A percentile compares a stretch with the other conserved stretches of the same genome.
These are phyloP conservation scores for Fusarium sp. DNA, from an alignment of 2,329 filamentous ascomycete genomes.

Conservation along the genomic window DNA sequence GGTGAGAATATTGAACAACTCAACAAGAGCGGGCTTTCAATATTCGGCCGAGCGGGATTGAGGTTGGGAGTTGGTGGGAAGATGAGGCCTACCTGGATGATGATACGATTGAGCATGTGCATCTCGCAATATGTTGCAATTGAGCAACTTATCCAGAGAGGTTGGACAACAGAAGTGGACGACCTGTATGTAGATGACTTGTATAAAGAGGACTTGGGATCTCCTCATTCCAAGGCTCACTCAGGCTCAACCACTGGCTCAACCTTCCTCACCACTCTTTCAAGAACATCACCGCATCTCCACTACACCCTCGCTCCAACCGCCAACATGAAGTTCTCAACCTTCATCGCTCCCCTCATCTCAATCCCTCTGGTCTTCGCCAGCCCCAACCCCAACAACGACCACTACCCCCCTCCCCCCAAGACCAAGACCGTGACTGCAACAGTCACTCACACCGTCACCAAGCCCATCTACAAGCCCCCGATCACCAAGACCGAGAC, in stretches of 20 bases:
- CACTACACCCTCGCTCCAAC: constrained; percentile 3
- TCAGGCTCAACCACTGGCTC: constrained; percentile 10
- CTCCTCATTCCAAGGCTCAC: background rate
- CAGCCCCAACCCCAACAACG: constrained; percentile 9
- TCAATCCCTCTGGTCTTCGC: constrained; percentile 16
- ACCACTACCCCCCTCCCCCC: background rate
- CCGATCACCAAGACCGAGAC: constrained; percentile 27
- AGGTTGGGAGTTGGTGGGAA: background rate
- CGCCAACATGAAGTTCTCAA: constrained; percentile 25
- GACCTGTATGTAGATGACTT: background rate
- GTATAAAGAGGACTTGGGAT: constrained; percentile 1
- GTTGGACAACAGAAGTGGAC: background rate
- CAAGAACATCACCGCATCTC: background rate
- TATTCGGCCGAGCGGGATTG: background rate
- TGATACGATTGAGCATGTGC: background rate
- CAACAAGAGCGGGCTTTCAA: background rate
- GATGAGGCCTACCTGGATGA: background rate
- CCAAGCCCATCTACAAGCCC: constrained; percentile 22
- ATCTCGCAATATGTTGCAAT: background rate
- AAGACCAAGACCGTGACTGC: constrained; percentile 28
- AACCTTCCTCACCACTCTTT: constrained; percentile 8
- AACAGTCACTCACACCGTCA: constrained; percentile 22
- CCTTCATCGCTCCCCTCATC: constrained; percentile 16
- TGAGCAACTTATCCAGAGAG: background rate
- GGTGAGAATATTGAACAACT: background rate